Evolutionary conservation across 768 basidiomycete genomes (phyloP), one percentile per base, ranked within the genome.

Genomic region (Leccinum disarticulatum): DNA sequence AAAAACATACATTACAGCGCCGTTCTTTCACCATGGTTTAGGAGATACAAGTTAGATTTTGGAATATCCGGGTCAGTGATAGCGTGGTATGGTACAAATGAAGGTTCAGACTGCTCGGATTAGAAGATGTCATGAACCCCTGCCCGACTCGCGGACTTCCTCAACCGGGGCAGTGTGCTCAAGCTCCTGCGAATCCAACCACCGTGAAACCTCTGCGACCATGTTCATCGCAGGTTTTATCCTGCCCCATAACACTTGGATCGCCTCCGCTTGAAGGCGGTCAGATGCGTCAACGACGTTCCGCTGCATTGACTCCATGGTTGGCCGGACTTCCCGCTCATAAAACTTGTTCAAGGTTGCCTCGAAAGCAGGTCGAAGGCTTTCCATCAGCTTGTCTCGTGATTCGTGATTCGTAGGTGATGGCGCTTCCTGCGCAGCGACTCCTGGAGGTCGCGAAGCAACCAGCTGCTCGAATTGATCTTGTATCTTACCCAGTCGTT

Each of bases 221-320:
- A 71, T 64, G 38, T 69, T 69, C 70, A 72, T 71, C 3, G 71
- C 72, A n/a, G 70, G 70, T 48, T 69, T 64, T 36, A 72, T 64
- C 61, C 47, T 64, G 9, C 68, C 68, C 71, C 71, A 72, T 27
- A 72, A 30, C 22, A 66, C 68, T 28, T 52, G 52, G 4, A 70
- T 59, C 15, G 64, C 58, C 15, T 68, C 70, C 38, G 61, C 59
- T 52, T 69, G 71, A 35, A 68, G 60, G 25, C 57, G 66, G 43
- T 64, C 54, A 17, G 71, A 66, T 17, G 62, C 47, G 15, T 62
- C 46, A 9, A 62, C 11, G 25, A 63, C 61, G 19, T 14, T 38
- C 19, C 52, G 51, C 41, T 59, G 62, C 47, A 69, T 41, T 19
- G 60, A 49, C 6, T 58, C 30, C 27, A 72, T 53, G 22, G 66